These are phyloP conservation scores for Kodamaea alishanica DNA, from an alignment of 1,139 yeast species.

Conservation along the genomic window DNA sequence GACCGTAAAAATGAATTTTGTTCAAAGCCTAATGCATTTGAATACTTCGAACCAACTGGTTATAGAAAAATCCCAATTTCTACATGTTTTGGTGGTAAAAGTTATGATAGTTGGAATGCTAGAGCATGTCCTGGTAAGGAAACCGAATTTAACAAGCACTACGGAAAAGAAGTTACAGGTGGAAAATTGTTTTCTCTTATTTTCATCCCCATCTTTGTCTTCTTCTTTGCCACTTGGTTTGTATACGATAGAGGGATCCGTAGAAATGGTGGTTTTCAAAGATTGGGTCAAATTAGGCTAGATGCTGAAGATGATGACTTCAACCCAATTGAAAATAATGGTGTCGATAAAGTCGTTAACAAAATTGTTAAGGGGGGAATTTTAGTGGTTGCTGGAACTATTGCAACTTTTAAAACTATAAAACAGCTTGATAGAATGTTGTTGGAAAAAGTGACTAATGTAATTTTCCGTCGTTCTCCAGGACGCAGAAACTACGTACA, in stretches of 20 bases:
- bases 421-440: conserved; percentile 33
- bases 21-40: conserved; percentile 50
- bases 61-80: conserved; percentile 72
- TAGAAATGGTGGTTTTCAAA: conserved; percentile 74
- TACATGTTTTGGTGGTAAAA: conserved; percentile 70
- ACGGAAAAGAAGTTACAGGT: conserved; percentile 58
- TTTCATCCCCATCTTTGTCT: conserved; percentile 54
- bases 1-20: conserved; percentile 65
- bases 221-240: conserved; percentile 60
- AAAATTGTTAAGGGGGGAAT: conserved; percentile 60
- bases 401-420: conserved; percentile 40
- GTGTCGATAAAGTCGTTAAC: conserved; percentile 62
- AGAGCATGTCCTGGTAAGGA: conserved; percentile 88
- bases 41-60: conserved; percentile 78
- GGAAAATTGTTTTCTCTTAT: conserved; percentile 50
- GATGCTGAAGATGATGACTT: conserved; percentile 61
- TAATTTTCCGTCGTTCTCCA: conserved; percentile 38
- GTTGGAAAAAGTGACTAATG: conserved; percentile 33
- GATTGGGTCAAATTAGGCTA: conserved; percentile 83
- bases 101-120: conserved; percentile 63
- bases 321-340: conserved; percentile 62
- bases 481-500: conserved; percentile 43
- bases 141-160: conserved; percentile 54
- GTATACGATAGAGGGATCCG: conserved; percentile 79
- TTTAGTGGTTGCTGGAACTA: conserved; percentile 43